Conservation (phyloP, 495 filamentous ascomycete species). For the Talaromyces liani region DNA sequence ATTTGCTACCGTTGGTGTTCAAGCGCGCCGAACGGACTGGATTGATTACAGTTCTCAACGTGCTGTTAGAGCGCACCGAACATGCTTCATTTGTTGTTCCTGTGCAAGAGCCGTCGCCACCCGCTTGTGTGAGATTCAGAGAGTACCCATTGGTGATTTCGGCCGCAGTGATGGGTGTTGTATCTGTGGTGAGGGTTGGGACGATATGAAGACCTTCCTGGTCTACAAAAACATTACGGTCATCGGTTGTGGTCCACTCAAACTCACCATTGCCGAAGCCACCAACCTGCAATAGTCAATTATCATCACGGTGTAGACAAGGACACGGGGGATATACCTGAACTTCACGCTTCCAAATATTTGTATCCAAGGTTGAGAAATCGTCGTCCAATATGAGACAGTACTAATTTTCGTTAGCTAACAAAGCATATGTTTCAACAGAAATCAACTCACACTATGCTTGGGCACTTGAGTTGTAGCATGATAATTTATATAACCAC, state of each 20-base stretch:
- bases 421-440: not conserved
- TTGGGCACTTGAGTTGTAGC: slow-evolving; percentile 13
- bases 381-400: slow-evolving; percentile 64
- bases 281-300: slow-evolving; percentile 44
- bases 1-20: slow-evolving; percentile 59
- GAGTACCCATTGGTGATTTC: slow-evolving; percentile 12
- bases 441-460: slow-evolving; percentile 9
- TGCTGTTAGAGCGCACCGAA: slow-evolving; percentile 56
- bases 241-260: slow-evolving; percentile 59
- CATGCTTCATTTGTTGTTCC: slow-evolving; percentile 48
- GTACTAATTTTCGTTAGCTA: slow-evolving; percentile 37
- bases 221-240: slow-evolving; percentile 66
- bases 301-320: not conserved
- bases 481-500: slow-evolving; percentile 21
- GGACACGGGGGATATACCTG: slow-evolving; percentile 8
- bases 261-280: slow-evolving; percentile 86
- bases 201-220: slow-evolving; percentile 65
- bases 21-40: slow-evolving; percentile 74
- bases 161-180: slow-evolving; percentile 42
- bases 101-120: slow-evolving; percentile 54
- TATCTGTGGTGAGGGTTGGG: slow-evolving; percentile 66
- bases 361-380: slow-evolving; percentile 51
- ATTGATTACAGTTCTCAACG: slow-evolving; percentile 67
- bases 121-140: slow-evolving; percentile 43
- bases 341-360: slow-evolving; percentile 70